Evolutionary conservation across 108 stramenopile species (phyloP).

Genomic region (Bacterosira constricta): DNA sequence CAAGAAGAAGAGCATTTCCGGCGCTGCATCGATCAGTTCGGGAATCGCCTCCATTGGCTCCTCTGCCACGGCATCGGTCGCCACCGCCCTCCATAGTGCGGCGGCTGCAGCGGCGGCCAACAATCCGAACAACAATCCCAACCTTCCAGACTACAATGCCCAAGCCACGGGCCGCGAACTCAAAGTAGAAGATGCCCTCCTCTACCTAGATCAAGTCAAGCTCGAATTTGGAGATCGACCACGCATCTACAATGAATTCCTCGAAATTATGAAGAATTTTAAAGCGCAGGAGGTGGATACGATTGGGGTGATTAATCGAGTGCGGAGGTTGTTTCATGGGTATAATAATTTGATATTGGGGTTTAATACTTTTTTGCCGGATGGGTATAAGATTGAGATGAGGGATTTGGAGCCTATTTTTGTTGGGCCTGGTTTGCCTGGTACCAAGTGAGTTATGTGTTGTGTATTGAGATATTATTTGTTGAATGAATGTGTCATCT

Average conservation of each 20-base stretch:
- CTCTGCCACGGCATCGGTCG: neutral
- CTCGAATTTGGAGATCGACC: slow-evolving; percentile 94
- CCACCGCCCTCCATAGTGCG: neutral
- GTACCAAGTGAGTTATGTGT: slow-evolving; percentile 7
- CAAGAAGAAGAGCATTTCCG: neutral
- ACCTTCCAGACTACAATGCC: too few species aligned
- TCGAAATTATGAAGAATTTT: slow-evolving; percentile 99
- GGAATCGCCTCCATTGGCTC: too few species aligned
- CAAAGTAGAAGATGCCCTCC: slow-evolving; percentile 89
- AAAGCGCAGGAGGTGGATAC: slow-evolving; percentile 94
- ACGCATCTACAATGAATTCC: slow-evolving; percentile 99
- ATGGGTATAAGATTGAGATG: slow-evolving; percentile 92
- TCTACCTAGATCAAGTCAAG: slow-evolving; percentile 93
- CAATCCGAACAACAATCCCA: neutral
- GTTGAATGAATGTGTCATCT: too few species aligned
- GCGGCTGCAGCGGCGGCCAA: neutral
- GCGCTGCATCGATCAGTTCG: neutral
- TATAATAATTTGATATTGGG: slow-evolving; percentile 93
- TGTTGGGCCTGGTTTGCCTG: slow-evolving; percentile 42
- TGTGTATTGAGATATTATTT: too few species aligned
- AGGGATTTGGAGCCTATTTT: slow-evolving; percentile 70
- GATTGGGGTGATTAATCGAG: slow-evolving; percentile 87
- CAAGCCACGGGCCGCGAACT: slow-evolving; percentile 68
- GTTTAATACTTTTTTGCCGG: slow-evolving; percentile 94
- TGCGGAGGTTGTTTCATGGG: slow-evolving; percentile 85